These are phyloP conservation scores for Penicillium lagena DNA, from an alignment of 495 filamentous ascomycete species.

Conservation along the genomic window DNA sequence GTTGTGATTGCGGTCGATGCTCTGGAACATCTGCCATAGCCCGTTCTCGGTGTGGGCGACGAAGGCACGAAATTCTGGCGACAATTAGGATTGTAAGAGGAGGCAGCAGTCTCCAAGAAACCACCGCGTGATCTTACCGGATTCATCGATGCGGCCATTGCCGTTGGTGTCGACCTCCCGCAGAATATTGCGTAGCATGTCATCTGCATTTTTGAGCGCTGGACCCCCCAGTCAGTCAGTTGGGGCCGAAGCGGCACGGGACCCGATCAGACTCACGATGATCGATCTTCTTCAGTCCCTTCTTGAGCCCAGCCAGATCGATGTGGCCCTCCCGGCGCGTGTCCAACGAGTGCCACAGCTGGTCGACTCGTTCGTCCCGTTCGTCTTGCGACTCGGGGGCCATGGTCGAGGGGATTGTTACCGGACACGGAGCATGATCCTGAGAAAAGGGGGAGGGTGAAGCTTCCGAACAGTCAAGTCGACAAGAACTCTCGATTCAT, in stretches of 20 bases:
- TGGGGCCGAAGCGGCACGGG: constrained; percentile 16
- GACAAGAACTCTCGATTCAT: neutral
- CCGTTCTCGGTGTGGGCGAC: constrained; percentile 81
- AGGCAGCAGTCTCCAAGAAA: neutral
- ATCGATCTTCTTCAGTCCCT: constrained; percentile 80
- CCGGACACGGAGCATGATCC: constrained; percentile 35
- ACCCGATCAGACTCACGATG: constrained; percentile 64
- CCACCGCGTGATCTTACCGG: constrained; percentile 51
- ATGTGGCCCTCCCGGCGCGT: constrained; percentile 68
- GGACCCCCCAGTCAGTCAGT: constrained; percentile 21
- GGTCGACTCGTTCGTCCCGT: constrained; percentile 69
- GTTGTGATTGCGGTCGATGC: constrained; percentile 80
- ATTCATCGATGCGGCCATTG: constrained; percentile 85
- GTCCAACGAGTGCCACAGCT: constrained; percentile 76
- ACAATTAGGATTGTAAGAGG: constrained; percentile 13
- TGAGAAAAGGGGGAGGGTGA: neutral
- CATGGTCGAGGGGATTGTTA: constrained; percentile 37
- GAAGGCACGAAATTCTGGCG: constrained; percentile 78
- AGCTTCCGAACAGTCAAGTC: too few species aligned
- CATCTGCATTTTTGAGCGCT: constrained; percentile 93
- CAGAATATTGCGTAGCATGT: constrained; percentile 74
- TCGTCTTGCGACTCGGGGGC: constrained; percentile 59
- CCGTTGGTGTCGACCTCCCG: constrained; percentile 75
- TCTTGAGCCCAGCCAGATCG: constrained; percentile 75
- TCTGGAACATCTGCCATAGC: constrained; percentile 72